These are phyloP conservation scores for Thymus mandschuricus DNA, from an alignment of 257 asterid species.

Conservation along the genomic window DNA sequence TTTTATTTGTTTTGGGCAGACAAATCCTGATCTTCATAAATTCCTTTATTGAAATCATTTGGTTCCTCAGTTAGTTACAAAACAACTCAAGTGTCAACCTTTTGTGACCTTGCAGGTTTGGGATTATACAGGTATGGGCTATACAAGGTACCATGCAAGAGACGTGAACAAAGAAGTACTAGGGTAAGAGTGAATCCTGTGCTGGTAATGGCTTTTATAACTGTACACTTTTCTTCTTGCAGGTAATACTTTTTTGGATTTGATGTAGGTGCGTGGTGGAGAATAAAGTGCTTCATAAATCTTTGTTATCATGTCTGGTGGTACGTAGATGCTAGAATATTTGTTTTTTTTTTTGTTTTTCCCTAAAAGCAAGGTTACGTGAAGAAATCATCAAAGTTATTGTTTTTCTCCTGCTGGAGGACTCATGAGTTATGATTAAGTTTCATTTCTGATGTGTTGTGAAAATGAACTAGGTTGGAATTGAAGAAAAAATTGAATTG, in stretches of 20 bases:
- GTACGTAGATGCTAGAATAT: constrained; percentile 45
- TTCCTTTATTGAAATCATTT: constrained; percentile 13
- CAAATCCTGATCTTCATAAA: not conserved
- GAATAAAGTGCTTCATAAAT: constrained; percentile 91
- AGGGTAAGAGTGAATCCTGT: constrained; percentile 64
- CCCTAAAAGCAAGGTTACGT: constrained; percentile 4
- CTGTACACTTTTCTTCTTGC: constrained; percentile 27
- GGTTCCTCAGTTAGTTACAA: not conserved
- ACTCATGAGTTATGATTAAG: not conserved
- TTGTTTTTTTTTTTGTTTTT: constrained; percentile 10
- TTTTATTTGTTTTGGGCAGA: constrained; percentile 4
- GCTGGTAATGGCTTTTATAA: constrained; percentile 18
- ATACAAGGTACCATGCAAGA: constrained; percentile 82
- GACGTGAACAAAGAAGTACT: constrained; percentile 74
- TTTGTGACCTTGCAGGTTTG: constrained; percentile 65
- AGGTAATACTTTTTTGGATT: constrained; percentile 36
- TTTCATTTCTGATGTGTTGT: not conserved
- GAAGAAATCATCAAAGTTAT: not conserved
- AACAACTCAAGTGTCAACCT: constrained; percentile 15
- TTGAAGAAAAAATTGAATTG: not conserved
- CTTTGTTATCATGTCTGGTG: constrained; percentile 73
- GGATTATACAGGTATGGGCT: constrained; percentile 97
- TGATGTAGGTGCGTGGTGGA: constrained; percentile 96
- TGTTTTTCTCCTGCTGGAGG: not conserved
- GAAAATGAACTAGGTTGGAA: not conserved